phyloP scores from a whole-genome alignment of 2,329 filamentous ascomycete genomes.

The Fusarium cyanostomum region DNA sequence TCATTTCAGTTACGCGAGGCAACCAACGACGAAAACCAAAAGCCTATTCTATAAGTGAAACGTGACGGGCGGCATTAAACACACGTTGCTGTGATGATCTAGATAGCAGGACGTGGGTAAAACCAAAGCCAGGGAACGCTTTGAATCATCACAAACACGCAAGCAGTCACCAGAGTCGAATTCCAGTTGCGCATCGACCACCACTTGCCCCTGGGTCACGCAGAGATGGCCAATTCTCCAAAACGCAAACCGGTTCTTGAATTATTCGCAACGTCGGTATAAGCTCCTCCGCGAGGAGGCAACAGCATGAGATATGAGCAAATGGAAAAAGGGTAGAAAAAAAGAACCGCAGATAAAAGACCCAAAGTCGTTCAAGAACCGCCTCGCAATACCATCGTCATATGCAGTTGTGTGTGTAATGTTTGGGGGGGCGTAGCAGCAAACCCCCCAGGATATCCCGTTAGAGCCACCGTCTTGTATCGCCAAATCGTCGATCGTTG shows the following conservation, averaged over 20 bases:
- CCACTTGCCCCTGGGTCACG: neutral
- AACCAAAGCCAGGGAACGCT: neutral
- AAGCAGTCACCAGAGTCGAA: too few species aligned
- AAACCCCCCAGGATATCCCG: slow-evolving; percentile 35
- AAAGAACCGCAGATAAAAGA: slow-evolving; percentile 38
- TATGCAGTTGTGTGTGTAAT: slow-evolving; percentile 37
- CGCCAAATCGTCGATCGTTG: slow-evolving; percentile 37
- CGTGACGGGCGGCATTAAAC: neutral
- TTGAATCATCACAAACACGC: neutral
- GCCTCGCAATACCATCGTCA: slow-evolving; percentile 43
- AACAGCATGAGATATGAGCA: slow-evolving; percentile 34
- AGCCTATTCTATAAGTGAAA: neutral
- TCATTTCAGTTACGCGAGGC: too few species aligned
- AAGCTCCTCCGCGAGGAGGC: slow-evolving; percentile 41
- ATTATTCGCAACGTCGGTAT: slow-evolving; percentile 44
- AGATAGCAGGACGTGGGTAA: neutral
- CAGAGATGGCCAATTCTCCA: slow-evolving; percentile 17
- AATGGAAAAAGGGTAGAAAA: slow-evolving; percentile 35
- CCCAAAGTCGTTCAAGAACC: slow-evolving; percentile 44
- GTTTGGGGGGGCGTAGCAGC: slow-evolving; percentile 20
- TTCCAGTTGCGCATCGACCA: too few species aligned
- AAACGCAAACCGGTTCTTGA: slow-evolving; percentile 40
- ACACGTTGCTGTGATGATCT: neutral
- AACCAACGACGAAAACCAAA: neutral
- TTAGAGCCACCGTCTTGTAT: slow-evolving; percentile 41